Evolutionary conservation across 805 yeast genomes (phyloP).

Genomic region (Tetrapisispora fleetii): DNA sequence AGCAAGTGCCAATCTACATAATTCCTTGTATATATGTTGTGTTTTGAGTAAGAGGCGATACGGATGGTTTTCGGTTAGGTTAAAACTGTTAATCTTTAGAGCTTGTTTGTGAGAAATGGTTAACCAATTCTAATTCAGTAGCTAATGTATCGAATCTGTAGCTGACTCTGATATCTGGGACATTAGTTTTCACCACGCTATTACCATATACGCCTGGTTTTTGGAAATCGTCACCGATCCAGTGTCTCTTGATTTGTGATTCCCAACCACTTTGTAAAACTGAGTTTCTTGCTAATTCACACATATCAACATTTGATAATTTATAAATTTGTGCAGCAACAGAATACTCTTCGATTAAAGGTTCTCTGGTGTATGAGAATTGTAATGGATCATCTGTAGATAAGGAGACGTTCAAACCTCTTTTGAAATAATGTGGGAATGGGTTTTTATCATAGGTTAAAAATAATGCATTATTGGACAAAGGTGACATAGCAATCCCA

Average conservation of each 20-base stretch:
- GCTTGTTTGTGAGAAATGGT: slow-evolving; percentile 38
- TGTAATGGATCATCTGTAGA: slow-evolving; percentile 98
- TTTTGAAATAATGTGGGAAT: slow-evolving; percentile 77
- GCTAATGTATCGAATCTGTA: slow-evolving; percentile 75
- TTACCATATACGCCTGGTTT: slow-evolving; percentile 65
- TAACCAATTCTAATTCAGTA: slow-evolving; percentile 60
- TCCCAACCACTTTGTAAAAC: slow-evolving; percentile 95
- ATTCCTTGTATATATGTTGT: too few relatives aligned
- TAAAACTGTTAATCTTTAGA: neutral
- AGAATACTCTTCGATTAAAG: slow-evolving; percentile 92
- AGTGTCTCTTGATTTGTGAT: slow-evolving; percentile 70
- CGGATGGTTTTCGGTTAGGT: too few relatives aligned
- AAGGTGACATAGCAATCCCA: slow-evolving; percentile 97
- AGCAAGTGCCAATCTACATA: too few relatives aligned
- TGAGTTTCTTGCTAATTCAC: slow-evolving; percentile 90
- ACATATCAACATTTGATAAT: slow-evolving; percentile 90
- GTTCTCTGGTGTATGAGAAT: slow-evolving; percentile 93
- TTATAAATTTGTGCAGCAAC: slow-evolving; percentile 98
- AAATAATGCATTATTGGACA: slow-evolving; percentile 92
- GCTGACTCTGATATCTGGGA: slow-evolving; percentile 77
- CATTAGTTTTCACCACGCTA: slow-evolving; percentile 88
- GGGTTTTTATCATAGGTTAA: slow-evolving; percentile 96
- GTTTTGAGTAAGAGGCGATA: too few relatives aligned
- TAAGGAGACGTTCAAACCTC: slow-evolving; percentile 88
- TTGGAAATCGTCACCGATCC: slow-evolving; percentile 70